Evolutionary conservation across 106 monocot genomes (phyloP).

Genomic region (Xerophyta viscosa): DNA sequence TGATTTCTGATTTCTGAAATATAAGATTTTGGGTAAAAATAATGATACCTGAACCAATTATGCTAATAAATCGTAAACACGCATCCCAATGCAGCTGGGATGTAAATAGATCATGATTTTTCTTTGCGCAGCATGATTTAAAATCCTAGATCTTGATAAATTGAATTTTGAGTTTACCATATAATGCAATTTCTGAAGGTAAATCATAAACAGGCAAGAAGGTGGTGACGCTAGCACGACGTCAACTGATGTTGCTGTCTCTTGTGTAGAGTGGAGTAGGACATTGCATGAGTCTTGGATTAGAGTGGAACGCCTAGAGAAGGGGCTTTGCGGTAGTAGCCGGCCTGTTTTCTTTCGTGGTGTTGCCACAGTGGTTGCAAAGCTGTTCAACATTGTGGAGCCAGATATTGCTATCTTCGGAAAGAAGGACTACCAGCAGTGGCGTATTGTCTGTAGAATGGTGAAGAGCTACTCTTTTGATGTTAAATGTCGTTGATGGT

Average conservation of each 20-base stretch:
- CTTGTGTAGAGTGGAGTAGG: constrained; percentile 30
- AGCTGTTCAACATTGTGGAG: constrained; percentile 89
- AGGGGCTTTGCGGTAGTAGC: constrained; percentile 78
- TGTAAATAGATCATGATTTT: no score
- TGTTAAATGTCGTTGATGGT: no score
- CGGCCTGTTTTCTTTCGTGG: constrained; percentile 85
- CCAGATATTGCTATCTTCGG: constrained; percentile 91
- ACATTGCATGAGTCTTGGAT: constrained; percentile 78
- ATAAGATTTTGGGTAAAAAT: no score
- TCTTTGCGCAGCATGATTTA: no score
- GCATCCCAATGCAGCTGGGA: no score
- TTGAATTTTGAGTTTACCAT: no score
- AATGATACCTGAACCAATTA: no score
- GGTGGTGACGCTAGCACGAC: not conserved
- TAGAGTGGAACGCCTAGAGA: constrained; percentile 79
- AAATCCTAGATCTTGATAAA: no score
- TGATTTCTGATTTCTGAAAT: no score
- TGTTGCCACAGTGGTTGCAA: constrained; percentile 80
- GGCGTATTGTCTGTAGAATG: constrained; percentile 80
- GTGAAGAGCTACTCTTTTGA: constrained; percentile 39
- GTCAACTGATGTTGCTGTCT: not conserved
- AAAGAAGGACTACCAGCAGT: constrained; percentile 99
- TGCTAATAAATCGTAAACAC: no score
- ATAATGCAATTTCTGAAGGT: no score
- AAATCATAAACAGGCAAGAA: not conserved